Conservation (phyloP, 208 protist species). For the Leishmania turanica region DNA sequence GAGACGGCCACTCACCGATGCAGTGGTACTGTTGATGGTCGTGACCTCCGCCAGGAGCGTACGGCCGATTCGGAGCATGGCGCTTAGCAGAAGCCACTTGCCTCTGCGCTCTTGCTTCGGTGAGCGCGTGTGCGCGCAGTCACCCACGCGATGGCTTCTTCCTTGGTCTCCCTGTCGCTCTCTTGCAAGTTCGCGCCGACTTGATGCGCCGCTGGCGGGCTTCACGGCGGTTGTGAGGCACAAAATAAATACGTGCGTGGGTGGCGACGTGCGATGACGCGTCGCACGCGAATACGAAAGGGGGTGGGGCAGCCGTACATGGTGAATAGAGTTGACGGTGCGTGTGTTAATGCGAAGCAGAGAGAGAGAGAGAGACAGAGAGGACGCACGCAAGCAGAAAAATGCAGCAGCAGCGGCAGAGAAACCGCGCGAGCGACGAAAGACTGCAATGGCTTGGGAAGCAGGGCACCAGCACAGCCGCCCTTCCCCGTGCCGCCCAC, state of each 20-base stretch:
- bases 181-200: background rate
- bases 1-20: slow-evolving; percentile 72
- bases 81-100: background rate
- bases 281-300: background rate
- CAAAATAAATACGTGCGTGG: background rate
- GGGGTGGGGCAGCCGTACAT: background rate
- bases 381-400: background rate
- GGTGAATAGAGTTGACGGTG: background rate
- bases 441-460: background rate
- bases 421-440: background rate
- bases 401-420: background rate
- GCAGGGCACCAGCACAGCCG: background rate
- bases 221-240: background rate
- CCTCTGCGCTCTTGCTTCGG: background rate
- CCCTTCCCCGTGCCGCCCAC: background rate
- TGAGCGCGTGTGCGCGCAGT: background rate
- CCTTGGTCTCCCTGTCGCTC: no score
- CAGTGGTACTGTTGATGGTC: slow-evolving; percentile 77
- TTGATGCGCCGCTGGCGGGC: background rate
- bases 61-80: slow-evolving; percentile 42
- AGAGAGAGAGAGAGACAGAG: background rate
- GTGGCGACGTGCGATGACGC: background rate
- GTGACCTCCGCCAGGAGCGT: slow-evolving; percentile 65
- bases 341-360: background rate
- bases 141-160: background rate